Percentiles rank a stretch among this genome's conserved stretches.
Evolutionary conservation across 805 yeast species (phyloP).

Genomic region (Cyberlindnera veronae): DNA sequence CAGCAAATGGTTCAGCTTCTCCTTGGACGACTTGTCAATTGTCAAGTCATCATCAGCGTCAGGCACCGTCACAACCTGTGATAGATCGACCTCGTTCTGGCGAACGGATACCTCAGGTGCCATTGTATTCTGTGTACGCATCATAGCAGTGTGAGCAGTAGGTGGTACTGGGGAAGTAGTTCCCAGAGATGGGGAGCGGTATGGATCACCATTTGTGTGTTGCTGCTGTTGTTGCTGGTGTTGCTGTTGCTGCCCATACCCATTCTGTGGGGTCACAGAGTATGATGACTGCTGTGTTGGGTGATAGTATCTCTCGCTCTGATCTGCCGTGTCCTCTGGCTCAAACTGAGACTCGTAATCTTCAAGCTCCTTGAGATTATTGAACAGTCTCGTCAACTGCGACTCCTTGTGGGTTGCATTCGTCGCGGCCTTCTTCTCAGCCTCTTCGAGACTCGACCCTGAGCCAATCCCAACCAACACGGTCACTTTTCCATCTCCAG

Average conservation of each 20-base stretch:
- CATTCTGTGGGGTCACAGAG: too few species aligned
- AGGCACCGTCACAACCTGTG: not conserved
- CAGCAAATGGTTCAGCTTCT: slow-evolving; percentile 14
- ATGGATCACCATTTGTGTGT: not conserved
- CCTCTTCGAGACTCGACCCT: slow-evolving; percentile 1
- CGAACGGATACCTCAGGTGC: slow-evolving; percentile 2
- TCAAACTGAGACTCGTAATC: not conserved
- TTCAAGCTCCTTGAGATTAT: not conserved
- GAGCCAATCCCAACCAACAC: slow-evolving; percentile 4
- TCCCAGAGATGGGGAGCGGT: not conserved
- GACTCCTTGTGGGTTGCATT: slow-evolving; percentile 1
- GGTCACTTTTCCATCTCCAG: not conserved
- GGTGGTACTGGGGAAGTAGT: too few species aligned
- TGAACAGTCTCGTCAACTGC: slow-evolving; percentile 1
- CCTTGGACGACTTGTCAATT: slow-evolving; percentile 17
- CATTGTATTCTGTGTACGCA: not conserved
- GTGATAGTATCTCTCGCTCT: too few species aligned
- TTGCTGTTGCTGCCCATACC: too few species aligned
- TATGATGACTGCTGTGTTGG: too few species aligned
- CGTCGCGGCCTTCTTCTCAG: slow-evolving; percentile 4
- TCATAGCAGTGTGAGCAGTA: too few species aligned
- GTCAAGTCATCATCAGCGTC: not conserved
- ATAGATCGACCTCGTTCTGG: not conserved
- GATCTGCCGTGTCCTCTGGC: too few species aligned
- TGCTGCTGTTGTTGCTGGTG: not conserved